Base-by-base conservation (phyloP, 177 flowering plant genomes). In the Vitis hybrid region DNA sequence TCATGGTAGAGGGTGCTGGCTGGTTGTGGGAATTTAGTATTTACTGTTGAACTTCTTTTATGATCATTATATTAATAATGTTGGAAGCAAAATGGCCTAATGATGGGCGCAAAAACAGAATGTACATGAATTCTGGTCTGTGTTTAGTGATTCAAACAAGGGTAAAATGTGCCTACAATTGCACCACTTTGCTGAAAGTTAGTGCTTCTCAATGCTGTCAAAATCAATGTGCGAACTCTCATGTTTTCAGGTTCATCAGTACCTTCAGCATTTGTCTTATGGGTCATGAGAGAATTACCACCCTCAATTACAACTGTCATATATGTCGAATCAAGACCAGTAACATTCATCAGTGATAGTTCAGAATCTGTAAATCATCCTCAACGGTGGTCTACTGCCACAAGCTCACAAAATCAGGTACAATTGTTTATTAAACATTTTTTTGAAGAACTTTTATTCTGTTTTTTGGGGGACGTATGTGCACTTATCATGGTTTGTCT, bases 241-340 rank as follows among this genome's bases (percentile, higher is more conserved):
- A 13, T 53, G 65, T 51, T 76, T 48, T 62, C 87, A 94, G 98
- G 97, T 79, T 89, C 94, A 56, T 92, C 98, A 10, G 72, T 89
- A 14, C 98, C 98, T 22, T 92, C 97, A 52, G 91, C 88, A 39
- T 85, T 85, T 78, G 75, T 92, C 10, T 74, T 94, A 45, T 91
- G 92, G 92, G 82, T 86, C 72, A 86, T 90, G 95, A 87, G 91
- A 82, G 98, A 93, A 70, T 71, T 89, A 72, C 98, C 98, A 58
- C 85, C 90, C 33, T 68, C 76, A 13, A 50, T 72, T 67, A 65
- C 78, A 55, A 72, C 79, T 65, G 70, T 67, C 60, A 49, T 67
- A 66, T 78, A 60, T 55, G 79, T 81, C 71, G 87, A 88, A 73
- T 69, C 88, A 15, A 77, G 81, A 64, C 78, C 78, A 49, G 77